These are phyloP conservation scores for Arachis stenosperma DNA, from an alignment of 306 rosid genomes.

Conservation along the genomic window DNA sequence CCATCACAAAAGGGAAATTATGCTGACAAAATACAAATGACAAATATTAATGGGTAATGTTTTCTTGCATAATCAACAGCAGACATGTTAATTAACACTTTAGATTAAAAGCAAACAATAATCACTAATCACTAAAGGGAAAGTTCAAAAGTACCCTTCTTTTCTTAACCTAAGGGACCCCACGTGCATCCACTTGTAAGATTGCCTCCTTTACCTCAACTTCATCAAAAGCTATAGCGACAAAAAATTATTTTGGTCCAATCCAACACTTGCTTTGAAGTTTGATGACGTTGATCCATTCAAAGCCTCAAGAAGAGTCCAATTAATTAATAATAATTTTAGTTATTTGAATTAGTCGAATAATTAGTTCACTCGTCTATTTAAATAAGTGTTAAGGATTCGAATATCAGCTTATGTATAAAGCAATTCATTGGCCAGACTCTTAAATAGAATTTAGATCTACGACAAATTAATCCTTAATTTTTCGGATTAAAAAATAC, in stretches of 20 bases:
- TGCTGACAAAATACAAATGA: not conserved
- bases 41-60: not conserved
- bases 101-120: not conserved
- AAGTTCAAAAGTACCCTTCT: not conserved
- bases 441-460: no score
- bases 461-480: no score
- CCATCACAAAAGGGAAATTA: not conserved
- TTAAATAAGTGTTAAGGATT: no score
- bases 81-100: not conserved
- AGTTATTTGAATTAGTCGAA: no score
- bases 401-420: no score
- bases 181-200: not conserved
- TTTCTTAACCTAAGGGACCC: not conserved
- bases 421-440: no score
- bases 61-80: not conserved
- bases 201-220: not conserved
- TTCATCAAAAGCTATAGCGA: not conserved
- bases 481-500: no score
- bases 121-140: not conserved
- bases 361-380: no score
- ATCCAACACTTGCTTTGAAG: not conserved
- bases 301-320: constrained; percentile 9
- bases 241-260: not conserved
- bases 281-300: not conserved
- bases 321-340: not conserved